Percentiles rank a stretch among this genome's conserved stretches.
Conservation (phyloP, 495 filamentous ascomycete species). For the Ramalina intermedia region DNA sequence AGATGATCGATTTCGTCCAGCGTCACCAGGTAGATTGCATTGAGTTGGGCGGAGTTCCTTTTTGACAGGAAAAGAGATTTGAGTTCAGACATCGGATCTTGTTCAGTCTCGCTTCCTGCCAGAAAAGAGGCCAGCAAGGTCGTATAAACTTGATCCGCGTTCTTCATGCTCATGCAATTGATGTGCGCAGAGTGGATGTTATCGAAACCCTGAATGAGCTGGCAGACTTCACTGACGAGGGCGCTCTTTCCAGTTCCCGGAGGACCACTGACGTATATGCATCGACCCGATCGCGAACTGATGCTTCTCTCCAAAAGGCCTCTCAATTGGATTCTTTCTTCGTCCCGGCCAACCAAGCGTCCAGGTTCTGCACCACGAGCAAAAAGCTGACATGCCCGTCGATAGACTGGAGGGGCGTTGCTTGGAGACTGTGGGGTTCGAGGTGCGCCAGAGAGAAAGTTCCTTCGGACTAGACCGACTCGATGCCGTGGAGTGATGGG, state of each 20-base stretch:
- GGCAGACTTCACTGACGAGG: slow-evolving; percentile 65
- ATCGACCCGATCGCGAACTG: slow-evolving; percentile 50
- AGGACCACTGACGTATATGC: slow-evolving; percentile 88
- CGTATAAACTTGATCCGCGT: slow-evolving; percentile 63
- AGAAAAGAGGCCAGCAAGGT: slow-evolving; percentile 55
- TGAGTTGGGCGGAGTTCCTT: slow-evolving; percentile 24
- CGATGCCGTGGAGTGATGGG: slow-evolving; percentile 58
- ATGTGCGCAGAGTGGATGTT: slow-evolving; percentile 57
- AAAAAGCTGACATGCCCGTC: slow-evolving; percentile 76
- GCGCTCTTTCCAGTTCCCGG: slow-evolving; percentile 96
- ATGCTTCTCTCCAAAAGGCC: slow-evolving; percentile 54
- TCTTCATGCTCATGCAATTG: slow-evolving; percentile 94
- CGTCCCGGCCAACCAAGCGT: slow-evolving; percentile 67
- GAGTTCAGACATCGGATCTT: slow-evolving; percentile 36
- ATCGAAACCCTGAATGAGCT: slow-evolving; percentile 32
- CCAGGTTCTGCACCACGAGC: slow-evolving; percentile 60
- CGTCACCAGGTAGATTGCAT: slow-evolving; percentile 56
- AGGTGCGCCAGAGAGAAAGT: slow-evolving; percentile 52
- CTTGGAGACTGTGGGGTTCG: slow-evolving; percentile 38
- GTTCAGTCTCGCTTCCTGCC: slow-evolving; percentile 42
- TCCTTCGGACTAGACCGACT: slow-evolving; percentile 44
- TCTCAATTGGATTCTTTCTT: slow-evolving; percentile 56
- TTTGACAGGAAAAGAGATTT: slow-evolving; percentile 50
- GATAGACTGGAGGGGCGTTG: slow-evolving; percentile 54
- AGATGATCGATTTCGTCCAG: slow-evolving; percentile 95